Percentiles rank a stretch among this genome's conserved stretches.
Evolutionary conservation across 2,329 filamentous ascomycete species (phyloP).

Genomic region (Podosphaera aphanis): DNA sequence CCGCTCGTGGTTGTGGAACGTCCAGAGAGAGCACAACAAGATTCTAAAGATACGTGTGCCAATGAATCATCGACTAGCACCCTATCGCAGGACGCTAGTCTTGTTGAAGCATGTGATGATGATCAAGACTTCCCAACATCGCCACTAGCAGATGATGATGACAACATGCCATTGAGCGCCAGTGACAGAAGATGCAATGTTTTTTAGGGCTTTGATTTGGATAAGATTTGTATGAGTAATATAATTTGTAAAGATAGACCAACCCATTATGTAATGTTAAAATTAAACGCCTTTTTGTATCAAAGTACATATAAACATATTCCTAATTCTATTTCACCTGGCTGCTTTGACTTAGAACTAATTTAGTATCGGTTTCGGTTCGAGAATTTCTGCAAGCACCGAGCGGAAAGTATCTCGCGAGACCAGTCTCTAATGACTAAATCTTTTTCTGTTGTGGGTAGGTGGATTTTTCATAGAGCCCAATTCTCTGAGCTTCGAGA

Average conservation of each 20-base stretch:
- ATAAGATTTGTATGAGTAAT: background rate
- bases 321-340: background rate
- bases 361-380: background rate
- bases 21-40: background rate
- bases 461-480: background rate
- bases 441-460: background rate
- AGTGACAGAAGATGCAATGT: background rate
- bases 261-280: background rate
- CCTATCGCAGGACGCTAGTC: background rate
- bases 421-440: background rate
- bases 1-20: slow-evolving; percentile 4
- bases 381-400: background rate
- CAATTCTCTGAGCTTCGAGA: background rate
- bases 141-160: background rate
- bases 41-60: background rate
- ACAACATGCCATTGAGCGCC: background rate
- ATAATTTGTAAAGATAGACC: background rate
- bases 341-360: background rate
- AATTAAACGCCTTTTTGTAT: background rate
- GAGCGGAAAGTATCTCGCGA: background rate
- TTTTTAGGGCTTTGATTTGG: background rate
- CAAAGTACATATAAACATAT: background rate
- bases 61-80: background rate
- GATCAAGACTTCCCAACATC: background rate
- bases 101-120: background rate